Evolutionary conservation across 495 filamentous ascomycete genomes (phyloP), one percentile per base, ranked within the genome.

Genomic region (Aspergillus heteromorphus): DNA sequence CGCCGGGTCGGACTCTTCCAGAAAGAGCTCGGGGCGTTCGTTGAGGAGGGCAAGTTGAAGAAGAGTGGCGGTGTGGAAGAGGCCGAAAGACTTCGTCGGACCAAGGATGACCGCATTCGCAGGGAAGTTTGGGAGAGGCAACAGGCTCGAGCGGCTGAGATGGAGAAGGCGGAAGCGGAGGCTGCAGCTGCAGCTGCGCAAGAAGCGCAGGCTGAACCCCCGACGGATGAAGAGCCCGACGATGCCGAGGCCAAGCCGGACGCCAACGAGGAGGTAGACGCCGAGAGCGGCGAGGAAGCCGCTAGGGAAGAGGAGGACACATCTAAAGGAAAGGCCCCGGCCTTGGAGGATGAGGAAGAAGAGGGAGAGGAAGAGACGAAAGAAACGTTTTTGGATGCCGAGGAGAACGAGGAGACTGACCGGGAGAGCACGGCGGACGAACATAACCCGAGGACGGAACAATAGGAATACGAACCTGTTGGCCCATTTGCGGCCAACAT

Each of bases 21-120:
- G 71, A 91, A 92, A 66, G 93, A 98, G 64, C 76, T 98, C 2
- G 87, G 86, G 1, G 75, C 68, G 19, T 98, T 98, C 66, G 93
- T 98, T 2, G 83, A 90, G 60, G 92, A 97, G 65, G 89, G 89
- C 14, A 91, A 86, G 66, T 67, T 98, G 57, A 97, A 96, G 83
- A 97, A 96, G 80, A 88, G 85, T 45, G 93, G 93, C 25, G 93
- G 93, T 1, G 83, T 95, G 9, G 95, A 97, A 72, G 93, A 98
- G 72, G 84, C 89, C 7, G 95, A 98, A 72, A 75, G 95, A 40
- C 78, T 90, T 41, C 76, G 95, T 53, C 87, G 84, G 61, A 82
- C 82, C 18, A 95, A 91, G 69, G 93, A 98, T 62, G 95, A 97
- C 53, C 80, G 84, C 65, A 89, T 89, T 45, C 76, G 92, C 53